Evolutionary conservation across 768 basidiomycete genomes (phyloP).

Genomic region (Xerocomellus dryophilus): DNA sequence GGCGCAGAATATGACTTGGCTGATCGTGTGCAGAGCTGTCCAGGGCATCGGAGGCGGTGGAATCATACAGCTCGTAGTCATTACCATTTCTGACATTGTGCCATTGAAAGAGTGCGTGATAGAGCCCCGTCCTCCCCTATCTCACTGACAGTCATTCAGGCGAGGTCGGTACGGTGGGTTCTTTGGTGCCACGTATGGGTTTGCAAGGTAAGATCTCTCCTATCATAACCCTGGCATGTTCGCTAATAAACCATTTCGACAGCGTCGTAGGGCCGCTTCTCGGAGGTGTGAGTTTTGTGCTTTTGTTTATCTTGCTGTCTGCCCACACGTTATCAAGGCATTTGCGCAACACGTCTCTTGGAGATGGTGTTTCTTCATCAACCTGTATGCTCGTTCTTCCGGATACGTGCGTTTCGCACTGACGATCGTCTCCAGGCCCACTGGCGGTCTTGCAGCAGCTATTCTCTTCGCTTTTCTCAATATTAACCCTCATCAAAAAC

Average conservation of each 20-base stretch:
- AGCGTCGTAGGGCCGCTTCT: constrained; percentile 77
- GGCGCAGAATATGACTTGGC: constrained; percentile 74
- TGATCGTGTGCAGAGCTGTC: constrained; percentile 71
- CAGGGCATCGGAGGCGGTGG: constrained; percentile 86
- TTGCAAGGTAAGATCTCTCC: constrained; percentile 39
- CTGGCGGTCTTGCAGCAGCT: constrained; percentile 59
- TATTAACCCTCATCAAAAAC: constrained; percentile 66
- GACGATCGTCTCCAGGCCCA: constrained; percentile 47
- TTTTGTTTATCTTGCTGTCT: not conserved
- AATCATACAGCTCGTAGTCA: constrained; percentile 71
- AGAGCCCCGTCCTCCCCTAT: not conserved
- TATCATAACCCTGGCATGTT: not conserved
- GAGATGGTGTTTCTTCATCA: constrained; percentile 85
- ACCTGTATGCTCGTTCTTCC: constrained; percentile 44
- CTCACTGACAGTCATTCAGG: constrained; percentile 36
- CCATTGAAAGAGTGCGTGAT: constrained; percentile 65
- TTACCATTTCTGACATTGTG: constrained; percentile 81
- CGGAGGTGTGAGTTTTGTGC: constrained; percentile 61
- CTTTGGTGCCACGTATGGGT: constrained; percentile 77
- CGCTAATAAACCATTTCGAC: not conserved
- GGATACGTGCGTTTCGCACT: not conserved
- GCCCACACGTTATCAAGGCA: constrained; percentile 32
- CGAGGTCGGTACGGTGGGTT: constrained; percentile 78
- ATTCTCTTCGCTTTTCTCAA: constrained; percentile 74
- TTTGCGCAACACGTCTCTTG: constrained; percentile 74